Evolutionary conservation across 805 yeast genomes (phyloP).

Genomic region (Zygoascus ofunaensis): DNA sequence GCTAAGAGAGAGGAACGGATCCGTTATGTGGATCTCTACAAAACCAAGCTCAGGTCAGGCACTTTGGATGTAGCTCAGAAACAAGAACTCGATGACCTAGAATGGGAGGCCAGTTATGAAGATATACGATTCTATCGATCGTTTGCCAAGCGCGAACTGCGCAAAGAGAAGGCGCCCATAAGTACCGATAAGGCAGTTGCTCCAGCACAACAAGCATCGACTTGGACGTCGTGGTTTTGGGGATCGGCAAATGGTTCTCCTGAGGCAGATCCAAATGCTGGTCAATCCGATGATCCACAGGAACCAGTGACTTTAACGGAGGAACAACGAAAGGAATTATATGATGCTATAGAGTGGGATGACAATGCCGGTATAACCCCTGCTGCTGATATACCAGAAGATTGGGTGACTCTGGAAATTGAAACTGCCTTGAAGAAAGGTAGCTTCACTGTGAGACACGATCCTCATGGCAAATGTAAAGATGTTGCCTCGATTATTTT

Average conservation of each 20-base stretch:
- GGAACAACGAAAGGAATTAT: constrained; percentile 80
- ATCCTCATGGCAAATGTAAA: constrained; percentile 29
- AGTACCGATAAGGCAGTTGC: constrained; percentile 5
- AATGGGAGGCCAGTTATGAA: constrained; percentile 55
- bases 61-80: constrained; percentile 16
- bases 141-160: constrained; percentile 57
- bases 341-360: constrained; percentile 88
- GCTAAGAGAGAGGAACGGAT: constrained; percentile 64
- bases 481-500: constrained; percentile 70
- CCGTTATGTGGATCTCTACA: constrained; percentile 61
- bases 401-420: constrained; percentile 57
- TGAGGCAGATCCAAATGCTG: constrained; percentile 9
- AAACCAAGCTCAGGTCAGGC: constrained; percentile 39
- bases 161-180: constrained; percentile 40
- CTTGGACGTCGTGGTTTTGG: constrained; percentile 27
- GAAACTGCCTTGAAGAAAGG: constrained; percentile 67
- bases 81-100: constrained; percentile 41
- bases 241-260: constrained; percentile 12
- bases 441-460: constrained; percentile 51
- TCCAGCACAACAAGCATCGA: constrained; percentile 5
- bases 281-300: constrained; percentile 22
- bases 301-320: constrained; percentile 50
- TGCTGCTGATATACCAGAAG: constrained; percentile 53
- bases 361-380: constrained; percentile 42
- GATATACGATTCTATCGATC: constrained; percentile 82